Evolutionary conservation across 2,329 filamentous ascomycete genomes (phyloP), one percentile per base, ranked within the genome.

Genomic region (Penicillium verrucosum): DNA sequence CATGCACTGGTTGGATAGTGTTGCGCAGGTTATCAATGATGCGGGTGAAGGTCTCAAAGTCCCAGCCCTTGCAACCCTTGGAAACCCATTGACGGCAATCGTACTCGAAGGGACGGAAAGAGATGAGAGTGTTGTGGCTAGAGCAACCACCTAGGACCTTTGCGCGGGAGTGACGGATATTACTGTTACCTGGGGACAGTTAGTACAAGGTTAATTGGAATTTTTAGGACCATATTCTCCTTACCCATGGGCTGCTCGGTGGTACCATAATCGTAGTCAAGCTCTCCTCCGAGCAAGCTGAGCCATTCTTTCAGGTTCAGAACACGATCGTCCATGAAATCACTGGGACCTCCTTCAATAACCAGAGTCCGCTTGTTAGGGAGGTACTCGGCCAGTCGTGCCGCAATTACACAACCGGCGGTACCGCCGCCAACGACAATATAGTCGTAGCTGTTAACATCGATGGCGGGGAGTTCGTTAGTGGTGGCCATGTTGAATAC

Each of bases 131-230:
- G 78, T 96, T 96, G 82, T 96, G 92, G 58, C 89, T 93, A 43
- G 91, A 95, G 81, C 92, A 96, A 64, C 92, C 92, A 65, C 92
- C 92, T 30, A 96, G 83, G 38, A 96, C 91, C 80, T 96, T 96
- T 62, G 92, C 92, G 60, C 92, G 88, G 14, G 92, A 95, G 79
- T 96, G 92, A 63, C 91, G 87, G 78, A 96, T 96, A 78, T 91
- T 84, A 55, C 89, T 94, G 81, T 96, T 96, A 71, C 91, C 90
- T 84, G 60, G 62, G 43, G 36, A 47, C 12, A 41, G 58, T 57
- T 46, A 61, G 42, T 42, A 46, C 9, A 49, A 29, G 44, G 12
- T 38, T 30, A 25, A 45, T 59, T 16, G 54, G 55, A 27, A 34
- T 16, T 44, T 44, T 32, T 11, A 8, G 12, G 23, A 36, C 54